Conservation (phyloP, 768 basidiomycete genomes). For the Trichaptum fuscoviolaceum region DNA sequence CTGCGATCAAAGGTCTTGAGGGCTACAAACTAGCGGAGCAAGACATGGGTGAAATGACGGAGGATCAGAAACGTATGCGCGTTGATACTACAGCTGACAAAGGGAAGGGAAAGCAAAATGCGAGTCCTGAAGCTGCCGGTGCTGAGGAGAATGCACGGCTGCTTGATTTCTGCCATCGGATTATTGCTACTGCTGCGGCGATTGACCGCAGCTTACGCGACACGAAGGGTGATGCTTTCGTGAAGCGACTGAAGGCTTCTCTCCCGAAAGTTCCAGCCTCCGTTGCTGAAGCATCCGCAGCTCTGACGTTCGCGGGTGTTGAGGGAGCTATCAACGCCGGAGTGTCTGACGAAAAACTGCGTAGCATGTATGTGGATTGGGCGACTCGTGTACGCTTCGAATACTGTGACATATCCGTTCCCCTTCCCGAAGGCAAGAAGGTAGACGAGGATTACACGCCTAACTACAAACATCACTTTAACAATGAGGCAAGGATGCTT, state of each 20-base stretch:
- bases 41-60: conserved; percentile 64
- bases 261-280: conserved; percentile 68
- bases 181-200: conserved; percentile 72
- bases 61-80: conserved; percentile 88
- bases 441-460: conserved; percentile 50
- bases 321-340: conserved; percentile 39
- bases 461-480: conserved; percentile 79
- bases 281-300: conserved; percentile 4
- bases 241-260: conserved; percentile 68
- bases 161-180: conserved; percentile 77
- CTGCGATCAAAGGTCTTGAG: conserved; percentile 84
- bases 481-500: conserved; percentile 79
- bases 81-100: conserved; percentile 55
- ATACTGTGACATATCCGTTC: conserved; percentile 79
- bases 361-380: conserved; percentile 78
- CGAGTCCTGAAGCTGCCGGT: conserved; percentile 19
- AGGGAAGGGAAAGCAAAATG: conserved; percentile 45
- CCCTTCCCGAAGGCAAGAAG: conserved; percentile 22
- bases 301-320: conserved; percentile 23
- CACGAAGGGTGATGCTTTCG: conserved; percentile 85
- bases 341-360: conserved; percentile 59
- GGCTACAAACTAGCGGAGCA: conserved; percentile 47
- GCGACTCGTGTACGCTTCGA: conserved; percentile 79
- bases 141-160: conserved; percentile 78
- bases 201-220: conserved; percentile 87